Evolutionary conservation across 768 basidiomycete species (phyloP), one percentile per base, ranked within the genome.

Genomic region (Tylopilus cervinicoccineus): DNA sequence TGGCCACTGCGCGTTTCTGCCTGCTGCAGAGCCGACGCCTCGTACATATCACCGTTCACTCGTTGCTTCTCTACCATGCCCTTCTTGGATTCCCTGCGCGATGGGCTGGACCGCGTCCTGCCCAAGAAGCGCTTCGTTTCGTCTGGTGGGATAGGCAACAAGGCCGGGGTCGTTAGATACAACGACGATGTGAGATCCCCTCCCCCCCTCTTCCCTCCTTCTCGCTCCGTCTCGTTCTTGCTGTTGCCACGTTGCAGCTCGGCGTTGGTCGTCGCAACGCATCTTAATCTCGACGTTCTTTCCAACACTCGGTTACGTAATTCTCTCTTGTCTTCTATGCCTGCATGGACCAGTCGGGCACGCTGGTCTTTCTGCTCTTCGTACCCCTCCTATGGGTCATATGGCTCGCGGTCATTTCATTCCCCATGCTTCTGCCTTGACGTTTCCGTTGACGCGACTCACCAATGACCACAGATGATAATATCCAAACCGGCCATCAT

Each of bases 401-500:
- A 57, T 86, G 83, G 83, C 76, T 86, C 57, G 84, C 83, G 84
- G 86, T 88, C 63, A 56, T 68, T 54, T 34, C 39, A 1, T 57
- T 65, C 27, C n/a, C 20, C 26, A 36, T 56, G 1, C 44, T 5
- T 56, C 16, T 11, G 16, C 9, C 11, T 23, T 12, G 59, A 27
- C 51, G 49, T 23, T 4, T 33, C 38, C 45, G 34, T 48, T 60
- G 53, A 60, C 57, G 38, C 58, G 52, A 38, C 38, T 49, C 50
- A 32, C 40, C 55, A 16, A 27, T 20, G 17, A 48, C 47, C 56
- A 17, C 56, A 92, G 90, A 88, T 91, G 87, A 91, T 92, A 57
- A 81, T 92, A 38, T 84, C 88, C 20, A 91, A 90, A 72, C 84
- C 87, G 7, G 75, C 83, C 52, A 87, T 92, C 62, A 75, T 90